Evolutionary conservation across 225 moss, liverwort and hornwort species (phyloP), one percentile per base, ranked within the genome.

Genomic region (Pleurozium schreberi): DNA sequence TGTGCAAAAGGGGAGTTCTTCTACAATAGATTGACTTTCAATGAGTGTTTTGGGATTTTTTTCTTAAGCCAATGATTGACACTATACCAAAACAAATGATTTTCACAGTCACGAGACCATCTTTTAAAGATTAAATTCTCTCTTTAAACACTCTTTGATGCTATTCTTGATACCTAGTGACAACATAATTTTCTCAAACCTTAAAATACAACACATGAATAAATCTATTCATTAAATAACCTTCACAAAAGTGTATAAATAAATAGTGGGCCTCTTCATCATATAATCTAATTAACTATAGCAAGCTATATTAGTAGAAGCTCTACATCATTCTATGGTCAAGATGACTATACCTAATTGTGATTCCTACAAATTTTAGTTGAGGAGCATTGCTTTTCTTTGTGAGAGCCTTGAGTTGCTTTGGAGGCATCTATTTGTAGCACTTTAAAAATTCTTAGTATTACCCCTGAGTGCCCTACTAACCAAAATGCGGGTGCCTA

Each of bases 391-490:
- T 77, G 12, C 8, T 0, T 53, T 1, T 38, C 9, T 26, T 26
- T n/a, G 23, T 10, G 3, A 78, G 2, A 55, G 26, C 1, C 1
- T 18, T 5, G 0, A n/a, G 0, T 55, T 6, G 1, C 17, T 78
- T n/a, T 25, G 0, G 3, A 0, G 0, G 1, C 4, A 57, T 38
- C 0, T n/a, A 7, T 57, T 10, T 38, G 8, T 0, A 55, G 3
- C 0, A 76, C 8, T 75, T 34, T 23, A 36, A 52, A 53, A 10
- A 5, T 15, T 0, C 10, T 38, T 10, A 10, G 4, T 49, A 49
- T 11, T 49, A 49, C n/a, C n/a, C n/a, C n/a, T n/a, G n/a, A n/a
- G n/a, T n/a, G n/a, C n/a, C n/a, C n/a, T n/a, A n/a, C n/a, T n/a
- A n/a, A n/a, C n/a, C n/a, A n/a, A n/a, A n/a, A n/a, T n/a, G n/a